A percentile compares a stretch with the other conserved stretches of the same genome.
Evolutionary conservation across 2,329 filamentous ascomycete genomes (phyloP).

Genomic region (Talaromyces islandicus): DNA sequence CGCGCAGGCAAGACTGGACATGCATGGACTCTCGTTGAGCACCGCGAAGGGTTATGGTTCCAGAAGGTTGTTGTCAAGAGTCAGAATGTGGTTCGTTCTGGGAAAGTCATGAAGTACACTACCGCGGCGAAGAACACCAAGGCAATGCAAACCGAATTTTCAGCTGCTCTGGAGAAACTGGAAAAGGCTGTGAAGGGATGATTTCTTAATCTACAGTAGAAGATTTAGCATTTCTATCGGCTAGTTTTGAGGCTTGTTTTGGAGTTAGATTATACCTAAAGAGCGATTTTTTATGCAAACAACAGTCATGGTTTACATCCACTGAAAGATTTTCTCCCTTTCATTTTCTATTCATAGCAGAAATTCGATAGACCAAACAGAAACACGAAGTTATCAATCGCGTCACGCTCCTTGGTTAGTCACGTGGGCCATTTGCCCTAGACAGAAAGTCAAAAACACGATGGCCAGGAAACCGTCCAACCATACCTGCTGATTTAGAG

Average conservation of each 20-base stretch:
- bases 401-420: neutral
- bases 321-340: neutral
- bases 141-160: slow-evolving; percentile 25
- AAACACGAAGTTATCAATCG: neutral
- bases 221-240: neutral
- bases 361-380: neutral
- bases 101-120: slow-evolving; percentile 23
- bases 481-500: neutral
- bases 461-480: neutral
- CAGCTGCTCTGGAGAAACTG: slow-evolving; percentile 28
- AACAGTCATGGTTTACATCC: neutral
- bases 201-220: neutral
- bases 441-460: neutral
- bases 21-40: slow-evolving; percentile 81
- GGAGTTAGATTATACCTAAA: neutral
- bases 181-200: slow-evolving; percentile 29
- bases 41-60: slow-evolving; percentile 85
- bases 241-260: neutral
- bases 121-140: slow-evolving; percentile 21
- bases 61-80: slow-evolving; percentile 69
- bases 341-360: neutral
- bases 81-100: slow-evolving; percentile 26
- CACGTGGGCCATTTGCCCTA: neutral
- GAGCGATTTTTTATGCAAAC: neutral
- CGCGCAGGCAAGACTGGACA: slow-evolving; percentile 68